Percentiles rank a stretch among this genome's conserved stretches.
These are phyloP conservation scores for Suillus weaverae DNA, from an alignment of 768 basidiomycete species.

Conservation along the genomic window DNA sequence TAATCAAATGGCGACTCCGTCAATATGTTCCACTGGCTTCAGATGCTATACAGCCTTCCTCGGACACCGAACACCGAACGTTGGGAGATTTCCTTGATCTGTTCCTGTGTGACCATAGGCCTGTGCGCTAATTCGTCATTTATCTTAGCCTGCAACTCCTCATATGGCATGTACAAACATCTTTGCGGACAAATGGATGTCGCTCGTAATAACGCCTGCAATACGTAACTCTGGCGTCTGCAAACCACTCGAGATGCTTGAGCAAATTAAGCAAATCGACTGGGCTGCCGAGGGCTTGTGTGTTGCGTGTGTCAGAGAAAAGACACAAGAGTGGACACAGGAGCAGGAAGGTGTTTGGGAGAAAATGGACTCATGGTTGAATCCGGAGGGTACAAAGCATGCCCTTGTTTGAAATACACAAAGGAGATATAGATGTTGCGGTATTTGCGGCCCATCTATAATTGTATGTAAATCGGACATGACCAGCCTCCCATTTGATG, in stretches of 20 bases:
- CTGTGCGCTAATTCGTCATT: neutral
- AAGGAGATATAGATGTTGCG: conserved; percentile 8
- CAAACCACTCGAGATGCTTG: conserved; percentile 71
- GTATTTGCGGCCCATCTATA: conserved; percentile 2
- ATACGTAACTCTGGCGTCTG: conserved; percentile 62
- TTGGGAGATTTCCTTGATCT: neutral
- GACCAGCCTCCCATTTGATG: neutral
- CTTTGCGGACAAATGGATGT: conserved; percentile 73
- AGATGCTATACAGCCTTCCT: neutral
- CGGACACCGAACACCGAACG: neutral
- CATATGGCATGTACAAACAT: conserved; percentile 77
- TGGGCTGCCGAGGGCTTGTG: conserved; percentile 65
- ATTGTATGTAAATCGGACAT: neutral
- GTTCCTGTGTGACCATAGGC: neutral
- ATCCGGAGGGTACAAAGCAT: conserved; percentile 12
- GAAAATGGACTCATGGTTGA: conserved; percentile 59
- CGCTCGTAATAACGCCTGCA: conserved; percentile 66
- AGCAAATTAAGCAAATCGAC: conserved; percentile 54
- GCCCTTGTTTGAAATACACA: conserved; percentile 2
- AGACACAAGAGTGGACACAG: conserved; percentile 63
- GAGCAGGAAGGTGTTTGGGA: conserved; percentile 63
- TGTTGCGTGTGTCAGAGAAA: conserved; percentile 53
- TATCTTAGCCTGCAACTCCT: conserved; percentile 45
- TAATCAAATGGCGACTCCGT: too few species aligned
- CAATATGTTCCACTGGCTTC: neutral